Percentiles rank a stretch among this genome's conserved stretches.
Conservation (phyloP, 2,329 filamentous ascomycete species). For the Thermothelomyces thermophilus region DNA sequence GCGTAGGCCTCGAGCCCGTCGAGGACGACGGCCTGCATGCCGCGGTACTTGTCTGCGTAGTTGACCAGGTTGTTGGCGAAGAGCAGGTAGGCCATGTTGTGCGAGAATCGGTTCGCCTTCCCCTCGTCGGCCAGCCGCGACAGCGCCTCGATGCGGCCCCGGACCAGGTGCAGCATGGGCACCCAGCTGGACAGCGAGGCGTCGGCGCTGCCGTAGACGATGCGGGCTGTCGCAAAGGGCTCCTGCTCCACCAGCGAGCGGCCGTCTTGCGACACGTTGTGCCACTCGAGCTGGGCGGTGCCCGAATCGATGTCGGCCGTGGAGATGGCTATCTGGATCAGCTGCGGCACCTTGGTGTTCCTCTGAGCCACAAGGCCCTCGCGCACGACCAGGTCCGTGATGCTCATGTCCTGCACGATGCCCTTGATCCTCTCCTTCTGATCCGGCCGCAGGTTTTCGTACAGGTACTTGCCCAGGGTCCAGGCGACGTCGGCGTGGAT, state of each 20-base stretch:
- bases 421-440: too few species aligned
- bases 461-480: conserved; percentile 56
- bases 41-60: conserved; percentile 33
- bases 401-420: conserved; percentile 34
- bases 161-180: conserved; percentile 51
- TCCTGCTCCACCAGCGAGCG: conserved; percentile 15
- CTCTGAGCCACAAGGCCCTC: conserved; percentile 31
- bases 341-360: conserved; percentile 27
- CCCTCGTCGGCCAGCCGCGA: conserved; percentile 47
- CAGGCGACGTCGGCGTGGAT: conserved; percentile 59
- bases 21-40: conserved; percentile 36
- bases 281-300: conserved; percentile 38
- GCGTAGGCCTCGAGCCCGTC: conserved; percentile 30
- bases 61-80: conserved; percentile 32
- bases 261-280: conserved; percentile 33
- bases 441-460: conserved; percentile 42
- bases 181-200: conserved; percentile 51
- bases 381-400: conserved; percentile 33
- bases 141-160: conserved; percentile 40
- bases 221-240: conserved; percentile 42
- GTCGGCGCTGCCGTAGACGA: conserved; percentile 45
- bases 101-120: conserved; percentile 52
- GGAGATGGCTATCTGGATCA: conserved; percentile 28
- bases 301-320: conserved; percentile 40
- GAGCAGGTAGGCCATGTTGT: conserved; percentile 57